phyloP scores from a whole-genome alignment of 1,139 yeast genomes.

The Suhomyces guaymorum region DNA sequence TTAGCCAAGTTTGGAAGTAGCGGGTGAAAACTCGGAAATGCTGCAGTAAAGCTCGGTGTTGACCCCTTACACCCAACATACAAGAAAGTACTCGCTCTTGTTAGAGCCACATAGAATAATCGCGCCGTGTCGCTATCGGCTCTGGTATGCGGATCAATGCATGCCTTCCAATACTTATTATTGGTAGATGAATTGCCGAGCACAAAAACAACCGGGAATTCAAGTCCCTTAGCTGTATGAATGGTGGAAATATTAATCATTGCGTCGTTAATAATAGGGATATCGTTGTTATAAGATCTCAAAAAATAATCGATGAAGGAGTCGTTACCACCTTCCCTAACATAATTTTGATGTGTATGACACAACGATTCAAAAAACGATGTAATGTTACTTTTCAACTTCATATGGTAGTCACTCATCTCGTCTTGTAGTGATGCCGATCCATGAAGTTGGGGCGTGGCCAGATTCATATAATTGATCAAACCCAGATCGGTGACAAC shows the following conservation, averaged over 20 bases:
- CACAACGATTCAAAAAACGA: conserved; percentile 32
- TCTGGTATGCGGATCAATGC: conserved; percentile 8
- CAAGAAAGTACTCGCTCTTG: conserved; percentile 58
- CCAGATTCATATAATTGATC: conserved; percentile 26
- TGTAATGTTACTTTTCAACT: conserved; percentile 21
- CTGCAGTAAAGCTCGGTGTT: conserved; percentile 1
- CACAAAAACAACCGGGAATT: conserved; percentile 67
- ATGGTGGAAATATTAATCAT: conserved; percentile 58
- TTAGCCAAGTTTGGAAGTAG: conserved; percentile 1
- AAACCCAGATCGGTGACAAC: conserved; percentile 25
- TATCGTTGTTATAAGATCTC: conserved; percentile 49
- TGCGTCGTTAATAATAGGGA: conserved; percentile 27
- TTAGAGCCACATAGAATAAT: conserved; percentile 61
- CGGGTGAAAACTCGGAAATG: conserved; percentile 2
- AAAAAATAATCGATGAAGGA: conserved; percentile 41
- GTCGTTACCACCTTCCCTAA: conserved; percentile 16
- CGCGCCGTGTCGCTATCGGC: conserved; percentile 25
- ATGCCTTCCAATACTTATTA: conserved; percentile 22
- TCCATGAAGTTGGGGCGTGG: conserved; percentile 3
- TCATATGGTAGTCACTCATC: conserved; percentile 12
- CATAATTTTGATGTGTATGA: conserved; percentile 22
- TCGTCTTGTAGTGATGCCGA: conserved; percentile 4
- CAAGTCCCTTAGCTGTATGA: conserved; percentile 72
- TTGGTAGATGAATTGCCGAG: conserved; percentile 30
- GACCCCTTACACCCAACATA: conserved; percentile 28